Conservation (phyloP, 2,329 filamentous ascomycete genomes). For the Trichoderma sp. region DNA sequence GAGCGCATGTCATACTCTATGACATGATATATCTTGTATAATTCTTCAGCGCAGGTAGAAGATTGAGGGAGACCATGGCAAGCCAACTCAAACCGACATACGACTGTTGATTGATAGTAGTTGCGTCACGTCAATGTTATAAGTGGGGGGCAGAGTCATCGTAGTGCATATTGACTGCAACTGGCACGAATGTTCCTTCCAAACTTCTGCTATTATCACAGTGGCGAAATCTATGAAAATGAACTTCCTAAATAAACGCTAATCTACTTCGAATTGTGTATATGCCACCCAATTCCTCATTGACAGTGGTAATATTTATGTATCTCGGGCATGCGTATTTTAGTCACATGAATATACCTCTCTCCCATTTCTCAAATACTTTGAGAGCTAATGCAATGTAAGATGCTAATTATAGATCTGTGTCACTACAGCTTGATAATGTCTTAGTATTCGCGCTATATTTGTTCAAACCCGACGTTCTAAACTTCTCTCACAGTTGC, state of each 20-base stretch:
- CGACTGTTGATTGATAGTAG: neutral
- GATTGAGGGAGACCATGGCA: neutral
- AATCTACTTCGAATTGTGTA: too few species aligned
- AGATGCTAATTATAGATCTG: too few species aligned
- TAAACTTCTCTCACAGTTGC: too few species aligned
- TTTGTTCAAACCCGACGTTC: too few species aligned
- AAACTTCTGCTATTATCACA: rapidly evolving
- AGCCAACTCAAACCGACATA: neutral
- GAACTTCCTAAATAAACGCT: neutral
- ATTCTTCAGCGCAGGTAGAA: neutral
- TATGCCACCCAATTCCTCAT: too few species aligned
- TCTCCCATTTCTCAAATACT: too few species aligned
- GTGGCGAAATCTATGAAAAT: neutral
- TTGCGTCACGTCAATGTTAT: neutral
- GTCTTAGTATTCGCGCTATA: too few species aligned
- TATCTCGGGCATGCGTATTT: too few species aligned
- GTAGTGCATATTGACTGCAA: neutral
- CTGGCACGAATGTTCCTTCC: neutral
- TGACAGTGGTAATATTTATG: too few species aligned
- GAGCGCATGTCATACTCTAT: neutral
- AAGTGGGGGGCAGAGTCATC: neutral
- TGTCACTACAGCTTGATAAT: too few species aligned
- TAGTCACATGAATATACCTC: too few species aligned
- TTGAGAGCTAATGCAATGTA: too few species aligned
- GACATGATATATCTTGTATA: neutral